Base-by-base conservation (phyloP, 2,329 filamentous ascomycete genomes). In the Escovopsis weberi region DNA sequence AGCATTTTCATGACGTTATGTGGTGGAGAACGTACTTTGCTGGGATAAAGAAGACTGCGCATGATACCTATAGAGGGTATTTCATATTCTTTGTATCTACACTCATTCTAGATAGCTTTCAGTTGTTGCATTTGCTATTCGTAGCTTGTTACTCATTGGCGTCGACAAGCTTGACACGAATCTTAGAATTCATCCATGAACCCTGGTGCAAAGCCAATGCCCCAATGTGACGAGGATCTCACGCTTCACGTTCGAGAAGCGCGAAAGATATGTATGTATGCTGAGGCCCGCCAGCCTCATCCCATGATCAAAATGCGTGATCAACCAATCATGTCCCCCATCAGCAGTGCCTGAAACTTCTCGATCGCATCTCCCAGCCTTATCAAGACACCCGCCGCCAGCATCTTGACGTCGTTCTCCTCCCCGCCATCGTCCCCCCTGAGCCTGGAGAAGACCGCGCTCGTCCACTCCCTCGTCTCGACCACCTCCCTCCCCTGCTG, bases 391-490 rank as follows among this genome's bases (percentile, higher is more conserved):
- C 80, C 83, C 0, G 85, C 85, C 4, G 84, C 81, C 53, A 91
- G 55, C 65, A 79, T 84, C 65, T 86, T 82, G 30, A 89, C 76
- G 47, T 82, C 78, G 45, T 83, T 84, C 57, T 91, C 85, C 56
- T 94, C 82, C 33, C 67, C 63, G 18, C 68, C 65, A 40, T 68
- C 68, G 0, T 66, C 66, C 0, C 71, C 71, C 28, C 67, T 63
- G 7, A 64, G 66, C 32, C 67, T 67, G 46, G 82, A 75, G 60
- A 95, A 93, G 2, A 95, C 73, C 43, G 69, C 69, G 37, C 78
- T 72, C 2, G 85, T 82, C 91, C 91, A 98, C 54, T 86, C 83
- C 53, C 85, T 76, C 46, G 85, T 83, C 69, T 96, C 89, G 41
- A 94, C 70, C 19, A 96, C 65, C 58, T 89, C 79, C 43, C 78